Evolutionary conservation across 2,329 filamentous ascomycete species (phyloP), one percentile per base, ranked within the genome.

Genomic region (Parastagonospora avenae): DNA sequence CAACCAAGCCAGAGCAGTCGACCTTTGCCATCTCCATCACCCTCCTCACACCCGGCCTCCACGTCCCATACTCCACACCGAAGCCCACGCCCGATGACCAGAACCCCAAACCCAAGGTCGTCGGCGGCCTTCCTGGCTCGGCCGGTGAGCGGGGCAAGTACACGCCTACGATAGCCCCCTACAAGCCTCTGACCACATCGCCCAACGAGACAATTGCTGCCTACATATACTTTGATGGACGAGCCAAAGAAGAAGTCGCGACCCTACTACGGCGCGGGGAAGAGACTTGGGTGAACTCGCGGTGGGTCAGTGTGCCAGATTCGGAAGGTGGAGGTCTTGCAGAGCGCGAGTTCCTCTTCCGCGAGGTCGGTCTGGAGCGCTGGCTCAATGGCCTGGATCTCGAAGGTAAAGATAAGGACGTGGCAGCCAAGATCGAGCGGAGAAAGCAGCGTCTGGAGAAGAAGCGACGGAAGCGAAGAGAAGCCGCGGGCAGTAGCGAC

Each of bases 11-110:
- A 42, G 92, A 97, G 77, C 89, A 95, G 64, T 92, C 94, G 54
- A 94, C 92, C 64, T 99, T 99, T 76, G 94, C 94, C 64, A 97
- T 99, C 68, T 97, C 93, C 45, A 97, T 99, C 69, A 97, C 94
- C 2, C 85, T 99, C 41, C 83, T 97, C 62, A 97, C 92, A 0
- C 89, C 92, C 9, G 89, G 89, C 50, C 85, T 96, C 54, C 85
- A 91, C 61, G 92, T 97, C 37, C 93, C 93, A 1, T 97, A 97
- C 77, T 96, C 92, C 46, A 89, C 90, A 1, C 92, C 92, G 33
- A 94, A 94, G 74, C 74, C 91, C 1, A 90, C 88, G 31, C 74
- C 85, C 42, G 84, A 86, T 43, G 89, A 93, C 64, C 91, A 91
- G 19, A 83, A 89, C 62, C 93, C 93, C 38, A 88, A 88, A 67